Base-by-base conservation (phyloP, 768 basidiomycete genomes). In the Psilocybe azurescens region DNA sequence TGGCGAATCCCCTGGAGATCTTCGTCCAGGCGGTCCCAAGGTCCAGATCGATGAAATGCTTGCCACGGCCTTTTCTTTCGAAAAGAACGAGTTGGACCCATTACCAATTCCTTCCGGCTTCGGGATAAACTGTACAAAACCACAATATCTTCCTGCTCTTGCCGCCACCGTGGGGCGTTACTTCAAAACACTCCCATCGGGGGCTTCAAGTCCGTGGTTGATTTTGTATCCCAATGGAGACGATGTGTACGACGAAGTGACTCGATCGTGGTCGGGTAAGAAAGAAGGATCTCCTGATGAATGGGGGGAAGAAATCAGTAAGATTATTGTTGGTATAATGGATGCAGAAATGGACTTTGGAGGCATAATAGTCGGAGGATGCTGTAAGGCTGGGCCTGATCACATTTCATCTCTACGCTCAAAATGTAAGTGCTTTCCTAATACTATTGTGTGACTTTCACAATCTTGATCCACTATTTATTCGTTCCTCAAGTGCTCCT, bases 171-270 rank as follows among this genome's bases (percentile, higher is more conserved):
- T 86, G 69, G 70, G 55, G 53, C 5, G 71, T 59, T 50, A 65
- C 67, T 47, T 48, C 41, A 54, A 58, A 58, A 58, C 62, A 16
- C 39, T 63, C n/a, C 20, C 59, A 57, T n/a, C 54, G 55, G n/a
- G 61, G 29, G 28, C 53, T 30, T 24, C 9, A 5, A 71, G 66
- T 63, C 84, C 84, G 6, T 88, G 81, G 76, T 75, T 94, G 9
- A 81, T 92, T 5, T 64, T 94, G 24, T 91, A 93, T 68, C 91
- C 93, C 5, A 91, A 93, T 66, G 87, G 87, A 6, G 86, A 86
- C 38, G 81, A 84, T 51, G 69, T 77, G 0, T 91, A 86, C 67
- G 81, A 89, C 69, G 69, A 77, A 13, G 62, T 70, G 28, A 77
- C 77, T 5, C 73, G 78, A 57, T 75, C 75, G 16, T 90, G 88